Evolutionary conservation across 306 rosid genomes (phyloP).

Genomic region (Ormosia semicastrata): DNA sequence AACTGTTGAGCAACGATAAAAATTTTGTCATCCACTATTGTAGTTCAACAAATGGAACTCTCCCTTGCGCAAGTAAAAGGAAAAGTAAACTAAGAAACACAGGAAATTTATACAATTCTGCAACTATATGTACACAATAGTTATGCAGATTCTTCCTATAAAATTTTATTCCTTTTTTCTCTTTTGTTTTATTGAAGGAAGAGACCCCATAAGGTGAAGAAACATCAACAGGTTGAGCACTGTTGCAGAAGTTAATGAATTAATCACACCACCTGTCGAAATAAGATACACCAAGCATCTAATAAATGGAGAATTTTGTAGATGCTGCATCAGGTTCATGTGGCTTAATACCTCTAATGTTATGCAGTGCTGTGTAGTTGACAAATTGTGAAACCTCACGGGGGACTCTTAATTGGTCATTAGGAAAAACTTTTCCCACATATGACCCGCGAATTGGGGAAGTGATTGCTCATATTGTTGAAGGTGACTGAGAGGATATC

Average conservation of each 20-base stretch:
- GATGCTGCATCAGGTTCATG: constrained; percentile 63
- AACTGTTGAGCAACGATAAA: too few relatives aligned
- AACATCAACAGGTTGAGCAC: constrained; percentile 42
- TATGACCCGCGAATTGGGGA: constrained; percentile 63
- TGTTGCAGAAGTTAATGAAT: constrained; percentile 41
- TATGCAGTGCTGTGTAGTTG: not conserved
- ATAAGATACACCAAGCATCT: constrained; percentile 47
- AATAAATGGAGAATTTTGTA: constrained; percentile 65
- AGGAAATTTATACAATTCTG: not conserved
- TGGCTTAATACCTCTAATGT: not conserved
- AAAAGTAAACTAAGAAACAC: not conserved
- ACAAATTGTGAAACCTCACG: not conserved
- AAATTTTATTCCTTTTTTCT: not conserved
- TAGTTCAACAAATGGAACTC: too few relatives aligned
- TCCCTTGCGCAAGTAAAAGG: too few relatives aligned
- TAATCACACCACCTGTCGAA: constrained; percentile 54
- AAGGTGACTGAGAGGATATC: constrained; percentile 59
- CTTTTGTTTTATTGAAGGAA: not conserved
- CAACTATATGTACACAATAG: not conserved
- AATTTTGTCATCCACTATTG: too few relatives aligned
- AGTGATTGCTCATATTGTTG: constrained; percentile 69
- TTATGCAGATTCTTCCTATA: not conserved
- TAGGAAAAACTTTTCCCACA: constrained; percentile 67
- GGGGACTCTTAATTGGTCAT: not conserved
- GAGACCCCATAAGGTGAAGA: not conserved